These are phyloP conservation scores for Plectosphaerella sp. DNA, from an alignment of 2,329 filamentous ascomycete species.

Conservation along the genomic window DNA sequence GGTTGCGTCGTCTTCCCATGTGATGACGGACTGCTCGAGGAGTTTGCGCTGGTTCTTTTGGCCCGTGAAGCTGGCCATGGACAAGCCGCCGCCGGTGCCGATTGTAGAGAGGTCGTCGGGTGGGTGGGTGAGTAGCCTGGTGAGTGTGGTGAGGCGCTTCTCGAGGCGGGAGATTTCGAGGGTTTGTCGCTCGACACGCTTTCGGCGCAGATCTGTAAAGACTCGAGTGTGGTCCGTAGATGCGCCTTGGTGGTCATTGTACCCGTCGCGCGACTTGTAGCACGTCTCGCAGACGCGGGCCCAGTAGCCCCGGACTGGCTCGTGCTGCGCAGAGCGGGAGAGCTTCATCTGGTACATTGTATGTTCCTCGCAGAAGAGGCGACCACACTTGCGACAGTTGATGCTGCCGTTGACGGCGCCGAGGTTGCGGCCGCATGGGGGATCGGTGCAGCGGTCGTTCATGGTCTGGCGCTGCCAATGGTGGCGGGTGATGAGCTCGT, in stretches of 20 bases:
- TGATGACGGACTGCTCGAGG: conserved; percentile 87
- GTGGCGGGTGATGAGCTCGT: conserved; percentile 79
- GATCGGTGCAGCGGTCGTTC: conserved; percentile 81
- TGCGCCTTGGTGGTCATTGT: conserved; percentile 80
- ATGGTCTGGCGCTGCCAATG: conserved; percentile 82
- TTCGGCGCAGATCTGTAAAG: conserved; percentile 69
- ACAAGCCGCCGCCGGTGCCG: conserved; percentile 46
- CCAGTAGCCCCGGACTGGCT: conserved; percentile 88
- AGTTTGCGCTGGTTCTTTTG: conserved; percentile 73
- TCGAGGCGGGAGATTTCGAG: conserved; percentile 87
- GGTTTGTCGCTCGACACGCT: conserved; percentile 76
- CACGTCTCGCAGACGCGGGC: conserved; percentile 98
- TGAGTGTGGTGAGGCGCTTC: conserved; percentile 86
- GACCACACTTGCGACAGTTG: conserved; percentile 91
- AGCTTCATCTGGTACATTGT: conserved; percentile 99
- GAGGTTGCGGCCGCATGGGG: conserved; percentile 74
- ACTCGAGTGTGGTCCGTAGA: conserved; percentile 66
- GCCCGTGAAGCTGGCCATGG: conserved; percentile 56
- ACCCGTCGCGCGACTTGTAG: conserved; percentile 93
- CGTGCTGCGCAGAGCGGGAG: conserved; percentile 81
- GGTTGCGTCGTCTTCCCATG: conserved; percentile 86
- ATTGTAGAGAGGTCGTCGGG: conserved; percentile 59
- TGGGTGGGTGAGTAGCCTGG: conserved; percentile 72
- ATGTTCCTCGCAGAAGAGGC: conserved; percentile 92
- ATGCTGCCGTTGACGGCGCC: conserved; percentile 78